Percentiles rank a stretch among this genome's conserved stretches.
Evolutionary conservation across 495 filamentous ascomycete genomes (phyloP).

Genomic region (Podospora bellae-mahoneyi): DNA sequence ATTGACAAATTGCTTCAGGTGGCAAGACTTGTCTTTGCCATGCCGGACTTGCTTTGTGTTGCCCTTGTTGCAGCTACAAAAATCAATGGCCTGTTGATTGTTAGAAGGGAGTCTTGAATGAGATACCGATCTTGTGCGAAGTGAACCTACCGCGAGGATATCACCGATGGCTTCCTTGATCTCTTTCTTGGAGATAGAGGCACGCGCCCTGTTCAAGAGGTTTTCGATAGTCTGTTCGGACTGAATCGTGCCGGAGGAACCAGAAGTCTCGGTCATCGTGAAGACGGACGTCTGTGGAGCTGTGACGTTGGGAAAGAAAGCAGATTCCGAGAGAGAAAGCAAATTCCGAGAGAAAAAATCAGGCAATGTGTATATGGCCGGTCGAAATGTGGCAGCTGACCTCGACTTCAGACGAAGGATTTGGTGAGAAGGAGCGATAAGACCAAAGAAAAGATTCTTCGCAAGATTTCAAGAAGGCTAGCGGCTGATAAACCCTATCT

Average conservation of each 20-base stretch:
- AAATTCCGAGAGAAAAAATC: neutral
- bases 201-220: neutral
- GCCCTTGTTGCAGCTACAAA: slow-evolving; percentile 20
- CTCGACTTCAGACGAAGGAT: neutral
- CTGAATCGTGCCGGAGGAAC: neutral
- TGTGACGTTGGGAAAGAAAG: neutral
- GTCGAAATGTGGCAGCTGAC: neutral
- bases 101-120: neutral
- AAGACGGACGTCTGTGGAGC: neutral
- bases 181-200: neutral
- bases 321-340: neutral
- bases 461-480: neutral
- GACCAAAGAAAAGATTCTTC: neutral
- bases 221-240: neutral
- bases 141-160: neutral
- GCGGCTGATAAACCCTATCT: neutral
- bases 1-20: slow-evolving; percentile 23
- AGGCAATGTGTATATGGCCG: neutral
- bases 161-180: neutral
- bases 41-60: slow-evolving; percentile 15
- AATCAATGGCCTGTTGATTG: slow-evolving; percentile 17
- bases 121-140: neutral
- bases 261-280: neutral
- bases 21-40: slow-evolving; percentile 29
- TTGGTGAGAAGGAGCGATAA: neutral